A percentile compares a stretch with the other conserved stretches of the same genome.
These are phyloP conservation scores for Candida sp. DNA, from an alignment of 1,139 yeast genomes.

Conservation along the genomic window DNA sequence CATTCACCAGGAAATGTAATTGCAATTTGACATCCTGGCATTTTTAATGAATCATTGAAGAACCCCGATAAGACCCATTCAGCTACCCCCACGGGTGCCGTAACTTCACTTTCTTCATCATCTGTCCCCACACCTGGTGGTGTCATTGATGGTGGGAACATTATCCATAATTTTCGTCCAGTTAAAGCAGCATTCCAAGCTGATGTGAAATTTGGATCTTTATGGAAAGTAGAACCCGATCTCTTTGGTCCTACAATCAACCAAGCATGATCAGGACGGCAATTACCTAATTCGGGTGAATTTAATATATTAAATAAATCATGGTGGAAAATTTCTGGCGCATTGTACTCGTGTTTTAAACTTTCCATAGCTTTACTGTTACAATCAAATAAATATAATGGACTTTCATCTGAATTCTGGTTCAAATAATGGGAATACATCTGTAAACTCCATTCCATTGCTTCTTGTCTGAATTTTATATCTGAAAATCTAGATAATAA, in stretches of 20 bases:
- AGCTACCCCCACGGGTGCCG: conserved; percentile 85
- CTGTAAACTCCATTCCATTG: conserved; percentile 72
- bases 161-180: conserved; percentile 83
- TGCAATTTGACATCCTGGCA: conserved; percentile 59
- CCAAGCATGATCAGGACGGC: conserved; percentile 92
- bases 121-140: conserved; percentile 90
- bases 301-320: conserved; percentile 49
- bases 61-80: conserved; percentile 88
- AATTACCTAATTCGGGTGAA: conserved; percentile 21
- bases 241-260: conserved; percentile 77
- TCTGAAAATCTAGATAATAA: conserved; percentile 54
- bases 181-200: conserved; percentile 85
- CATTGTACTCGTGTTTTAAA: conserved; percentile 50
- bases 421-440: conserved; percentile 61
- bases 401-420: conserved; percentile 72
- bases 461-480: conserved; percentile 74
- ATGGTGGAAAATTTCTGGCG: conserved; percentile 50
- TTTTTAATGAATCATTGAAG: conserved; percentile 54
- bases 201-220: conserved; percentile 86
- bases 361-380: conserved; percentile 59
- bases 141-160: conserved; percentile 71
- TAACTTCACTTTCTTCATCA: conserved; percentile 81
- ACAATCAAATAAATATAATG: conserved; percentile 84
- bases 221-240: conserved; percentile 88
- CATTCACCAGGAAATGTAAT: conserved; percentile 82